phyloP scores from a whole-genome alignment of 2,329 filamentous ascomycete species.

The Scedosporium minutisporum region DNA sequence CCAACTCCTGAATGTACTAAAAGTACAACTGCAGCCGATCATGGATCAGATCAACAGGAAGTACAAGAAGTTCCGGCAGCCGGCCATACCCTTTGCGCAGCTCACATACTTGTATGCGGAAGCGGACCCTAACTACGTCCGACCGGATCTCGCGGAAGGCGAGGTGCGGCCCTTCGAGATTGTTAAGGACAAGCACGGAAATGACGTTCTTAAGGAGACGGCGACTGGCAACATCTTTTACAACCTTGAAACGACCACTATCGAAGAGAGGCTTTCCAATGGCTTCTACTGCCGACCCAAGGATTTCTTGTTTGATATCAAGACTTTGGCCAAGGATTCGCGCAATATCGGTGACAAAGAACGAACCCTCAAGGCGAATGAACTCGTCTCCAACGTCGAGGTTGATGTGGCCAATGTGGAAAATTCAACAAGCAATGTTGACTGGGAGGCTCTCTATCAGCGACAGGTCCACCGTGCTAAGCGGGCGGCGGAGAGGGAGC shows the following conservation, averaged over 20 bases:
- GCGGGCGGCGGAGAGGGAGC: slow-evolving; percentile 48
- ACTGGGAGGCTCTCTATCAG: slow-evolving; percentile 75
- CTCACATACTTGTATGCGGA: slow-evolving; percentile 82
- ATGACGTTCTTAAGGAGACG: slow-evolving; percentile 65
- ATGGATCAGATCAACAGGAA: slow-evolving; percentile 94
- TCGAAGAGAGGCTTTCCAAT: slow-evolving; percentile 93
- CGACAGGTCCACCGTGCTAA: slow-evolving; percentile 59
- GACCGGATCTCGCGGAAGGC: slow-evolving; percentile 40
- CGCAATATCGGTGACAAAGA: slow-evolving; percentile 75
- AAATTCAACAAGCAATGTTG: slow-evolving; percentile 53
- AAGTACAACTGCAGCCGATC: slow-evolving; percentile 81
- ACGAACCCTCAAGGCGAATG: slow-evolving; percentile 75
- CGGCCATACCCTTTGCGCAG: slow-evolving; percentile 62
- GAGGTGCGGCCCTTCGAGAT: slow-evolving; percentile 70
- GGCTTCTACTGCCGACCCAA: slow-evolving; percentile 88
- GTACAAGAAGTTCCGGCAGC: slow-evolving; percentile 79
- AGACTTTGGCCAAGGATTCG: slow-evolving; percentile 74
- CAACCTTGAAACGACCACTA: slow-evolving; percentile 85
- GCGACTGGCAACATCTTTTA: slow-evolving; percentile 81
- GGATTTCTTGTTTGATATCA: slow-evolving; percentile 84
- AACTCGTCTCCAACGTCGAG: slow-evolving; percentile 86
- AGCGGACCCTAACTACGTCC: slow-evolving; percentile 61
- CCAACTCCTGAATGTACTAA: slow-evolving; percentile 74
- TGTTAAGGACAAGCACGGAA: slow-evolving; percentile 68
- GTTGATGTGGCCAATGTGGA: slow-evolving; percentile 80